phyloP scores from a whole-genome alignment of 805 yeast species.

The Nakazawaea ishiwadae region DNA sequence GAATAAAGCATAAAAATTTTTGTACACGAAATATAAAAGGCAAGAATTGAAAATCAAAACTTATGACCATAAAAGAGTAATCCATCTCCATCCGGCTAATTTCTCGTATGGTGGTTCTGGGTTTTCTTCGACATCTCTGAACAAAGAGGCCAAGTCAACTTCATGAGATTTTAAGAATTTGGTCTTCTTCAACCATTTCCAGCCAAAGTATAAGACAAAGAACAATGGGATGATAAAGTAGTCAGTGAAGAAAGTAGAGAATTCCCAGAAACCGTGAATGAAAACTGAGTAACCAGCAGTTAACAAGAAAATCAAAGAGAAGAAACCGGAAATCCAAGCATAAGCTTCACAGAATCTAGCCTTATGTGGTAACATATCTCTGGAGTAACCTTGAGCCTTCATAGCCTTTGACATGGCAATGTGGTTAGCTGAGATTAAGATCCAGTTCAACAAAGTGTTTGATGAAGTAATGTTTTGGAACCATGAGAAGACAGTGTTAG shows the following conservation, averaged over 20 bases:
- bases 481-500: constrained; percentile 28
- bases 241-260: constrained; percentile 21
- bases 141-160: constrained; percentile 33
- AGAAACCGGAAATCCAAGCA: constrained; percentile 28
- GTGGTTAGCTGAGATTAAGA: constrained; percentile 16
- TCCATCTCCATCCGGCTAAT: constrained; percentile 15
- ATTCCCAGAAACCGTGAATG: constrained; percentile 25
- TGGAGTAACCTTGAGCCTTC: constrained; percentile 33
- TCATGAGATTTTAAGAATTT: constrained; percentile 30
- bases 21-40: background rate
- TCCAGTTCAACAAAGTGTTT: constrained; percentile 17
- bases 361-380: constrained; percentile 29
- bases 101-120: constrained; percentile 22
- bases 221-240: constrained; percentile 22
- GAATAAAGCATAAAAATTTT: background rate
- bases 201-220: constrained; percentile 24
- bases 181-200: constrained; percentile 30
- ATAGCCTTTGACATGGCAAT: constrained; percentile 25
- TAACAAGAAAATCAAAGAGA: constrained; percentile 23
- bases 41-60: too few species aligned
- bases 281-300: constrained; percentile 33
- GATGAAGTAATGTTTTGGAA: constrained; percentile 29
- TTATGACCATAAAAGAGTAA: constrained; percentile 16
- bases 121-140: constrained; percentile 25
- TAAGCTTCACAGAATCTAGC: constrained; percentile 22